phyloP scores from a whole-genome alignment of 1,139 yeast genomes.

The Taiozyma sp. region DNA sequence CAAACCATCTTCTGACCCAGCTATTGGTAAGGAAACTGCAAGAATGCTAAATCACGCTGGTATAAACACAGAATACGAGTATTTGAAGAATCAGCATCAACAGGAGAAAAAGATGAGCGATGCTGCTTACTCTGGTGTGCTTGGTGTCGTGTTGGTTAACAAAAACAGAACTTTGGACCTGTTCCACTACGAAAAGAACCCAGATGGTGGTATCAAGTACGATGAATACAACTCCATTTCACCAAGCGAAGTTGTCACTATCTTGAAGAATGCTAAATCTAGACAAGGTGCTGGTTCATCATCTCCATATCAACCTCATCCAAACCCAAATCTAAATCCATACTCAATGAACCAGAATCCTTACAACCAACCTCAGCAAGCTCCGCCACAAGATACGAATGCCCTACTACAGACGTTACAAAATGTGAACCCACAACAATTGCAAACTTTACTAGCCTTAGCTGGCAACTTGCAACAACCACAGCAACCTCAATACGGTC shows the following conservation, averaged over 20 bases:
- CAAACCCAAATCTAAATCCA: not conserved
- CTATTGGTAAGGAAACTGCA: constrained; percentile 52
- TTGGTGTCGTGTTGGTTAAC: constrained; percentile 66
- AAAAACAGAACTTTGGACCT: constrained; percentile 52
- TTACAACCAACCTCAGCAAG: constrained; percentile 1
- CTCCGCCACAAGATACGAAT: constrained; percentile 7
- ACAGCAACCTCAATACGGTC: constrained; percentile 11
- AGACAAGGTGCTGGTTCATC: constrained; percentile 16
- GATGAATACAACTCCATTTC: constrained; percentile 76
- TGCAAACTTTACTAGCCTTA: constrained; percentile 6
- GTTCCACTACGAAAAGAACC: constrained; percentile 64
- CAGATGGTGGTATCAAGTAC: constrained; percentile 67
- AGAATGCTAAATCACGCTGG: constrained; percentile 48
- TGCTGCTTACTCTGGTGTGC: constrained; percentile 76
- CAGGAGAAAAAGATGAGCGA: constrained; percentile 57
- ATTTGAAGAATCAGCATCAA: constrained; percentile 44
- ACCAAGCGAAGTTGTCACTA: constrained; percentile 57
- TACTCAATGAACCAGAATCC: not conserved
- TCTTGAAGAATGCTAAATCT: constrained; percentile 30
- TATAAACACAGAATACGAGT: constrained; percentile 42
- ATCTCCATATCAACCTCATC: not conserved
- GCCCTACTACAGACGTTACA: constrained; percentile 4
- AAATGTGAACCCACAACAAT: constrained; percentile 8
- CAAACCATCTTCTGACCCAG: constrained; percentile 57
- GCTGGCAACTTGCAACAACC: constrained; percentile 6